phyloP scores from a whole-genome alignment of 2,329 filamentous ascomycete species.

The Didymella pinodella region DNA sequence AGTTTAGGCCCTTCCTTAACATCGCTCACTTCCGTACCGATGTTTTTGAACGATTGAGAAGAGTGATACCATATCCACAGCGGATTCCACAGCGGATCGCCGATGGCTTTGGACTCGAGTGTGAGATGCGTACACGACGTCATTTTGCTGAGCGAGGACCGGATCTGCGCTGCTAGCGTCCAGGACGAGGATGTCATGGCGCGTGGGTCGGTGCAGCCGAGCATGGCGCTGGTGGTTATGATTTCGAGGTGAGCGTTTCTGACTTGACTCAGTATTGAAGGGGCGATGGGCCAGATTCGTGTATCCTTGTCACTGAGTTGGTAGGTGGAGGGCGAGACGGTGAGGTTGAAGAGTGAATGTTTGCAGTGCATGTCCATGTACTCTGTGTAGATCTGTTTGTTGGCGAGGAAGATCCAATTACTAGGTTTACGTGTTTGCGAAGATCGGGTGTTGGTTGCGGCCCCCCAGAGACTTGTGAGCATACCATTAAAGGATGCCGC shows the following conservation, averaged over 20 bases:
- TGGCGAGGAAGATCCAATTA: constrained; percentile 20
- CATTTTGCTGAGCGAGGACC: constrained; percentile 35
- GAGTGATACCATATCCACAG: constrained; percentile 52
- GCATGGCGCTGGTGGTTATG: constrained; percentile 46
- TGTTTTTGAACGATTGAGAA: constrained; percentile 43
- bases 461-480: constrained; percentile 9
- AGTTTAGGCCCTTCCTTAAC: constrained; percentile 31
- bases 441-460: not conserved
- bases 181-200: constrained; percentile 44
- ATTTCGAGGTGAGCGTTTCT: constrained; percentile 43
- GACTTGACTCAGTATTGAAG: constrained; percentile 31
- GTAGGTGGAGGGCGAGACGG: constrained; percentile 45
- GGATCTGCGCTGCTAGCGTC: constrained; percentile 40
- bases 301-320: constrained; percentile 12
- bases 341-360: constrained; percentile 42
- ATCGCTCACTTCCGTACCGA: constrained; percentile 31
- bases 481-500: constrained; percentile 32
- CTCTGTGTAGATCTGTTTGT: constrained; percentile 43
- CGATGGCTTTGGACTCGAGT: constrained; percentile 46
- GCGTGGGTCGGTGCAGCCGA: constrained; percentile 48
- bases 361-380: constrained; percentile 48
- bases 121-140: constrained; percentile 32
- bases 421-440: not conserved
- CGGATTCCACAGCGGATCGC: constrained; percentile 52
- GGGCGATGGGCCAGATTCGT: constrained; percentile 42